Percentiles rank a stretch among this genome's conserved stretches.
Evolutionary conservation across 106 monocot genomes (phyloP).

Genomic region (Dendrobium chrysotoxum): DNA sequence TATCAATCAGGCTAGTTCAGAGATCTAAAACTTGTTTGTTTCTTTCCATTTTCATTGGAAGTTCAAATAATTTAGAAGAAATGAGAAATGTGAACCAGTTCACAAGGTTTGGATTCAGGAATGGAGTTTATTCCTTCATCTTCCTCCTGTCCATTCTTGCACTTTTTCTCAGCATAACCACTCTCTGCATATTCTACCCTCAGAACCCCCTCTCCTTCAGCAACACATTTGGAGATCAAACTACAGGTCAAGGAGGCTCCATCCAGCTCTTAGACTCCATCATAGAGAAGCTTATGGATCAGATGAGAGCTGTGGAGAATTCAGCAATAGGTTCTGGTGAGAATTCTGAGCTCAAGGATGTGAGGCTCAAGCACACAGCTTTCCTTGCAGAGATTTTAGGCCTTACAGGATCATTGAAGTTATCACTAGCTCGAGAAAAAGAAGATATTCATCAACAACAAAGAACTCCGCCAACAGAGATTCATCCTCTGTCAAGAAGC

Average conservation of each 20-base stretch:
- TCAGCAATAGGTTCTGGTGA: background rate
- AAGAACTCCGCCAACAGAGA: background rate
- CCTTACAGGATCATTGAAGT: conserved; percentile 19
- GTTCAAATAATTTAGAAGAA: background rate
- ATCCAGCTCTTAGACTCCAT: conserved; percentile 19
- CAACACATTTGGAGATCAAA: background rate
- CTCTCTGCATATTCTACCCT: conserved; percentile 32
- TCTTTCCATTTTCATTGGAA: background rate
- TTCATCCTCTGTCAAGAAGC: conserved; percentile 22
- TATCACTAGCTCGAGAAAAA: background rate
- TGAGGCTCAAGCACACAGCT: conserved; percentile 16
- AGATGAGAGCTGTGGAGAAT: conserved; percentile 19
- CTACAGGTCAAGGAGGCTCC: background rate
- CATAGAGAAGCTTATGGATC: conserved; percentile 27
- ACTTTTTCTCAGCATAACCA: conserved; percentile 30
- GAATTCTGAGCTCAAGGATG: conserved; percentile 6
- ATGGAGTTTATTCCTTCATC: conserved; percentile 25
- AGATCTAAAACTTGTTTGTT: background rate
- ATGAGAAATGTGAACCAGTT: conserved; percentile 21
- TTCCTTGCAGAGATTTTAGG: conserved; percentile 44
- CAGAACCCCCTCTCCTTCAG: conserved; percentile 15
- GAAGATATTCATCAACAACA: background rate
- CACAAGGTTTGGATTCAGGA: conserved; percentile 21
- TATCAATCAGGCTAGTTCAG: background rate
- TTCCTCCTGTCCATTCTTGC: conserved; percentile 32